A percentile compares a stretch with the other conserved stretches of the same genome.
phyloP scores from a whole-genome alignment of 768 basidiomycete genomes.

The Hericium erinaceus region DNA sequence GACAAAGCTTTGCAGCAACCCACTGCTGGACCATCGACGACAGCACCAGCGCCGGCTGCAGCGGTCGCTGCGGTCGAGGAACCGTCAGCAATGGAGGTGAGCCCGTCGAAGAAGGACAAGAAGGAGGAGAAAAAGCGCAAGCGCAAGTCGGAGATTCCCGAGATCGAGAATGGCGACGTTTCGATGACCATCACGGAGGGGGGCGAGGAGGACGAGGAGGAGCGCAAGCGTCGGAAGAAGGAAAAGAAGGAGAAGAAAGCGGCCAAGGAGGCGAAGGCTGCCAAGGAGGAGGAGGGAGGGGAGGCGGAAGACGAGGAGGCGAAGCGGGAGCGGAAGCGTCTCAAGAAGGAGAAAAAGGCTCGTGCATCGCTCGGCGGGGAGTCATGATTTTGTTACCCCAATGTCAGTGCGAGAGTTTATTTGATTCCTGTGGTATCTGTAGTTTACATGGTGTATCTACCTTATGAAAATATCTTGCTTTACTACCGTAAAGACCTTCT shows the following conservation, averaged over 20 bases:
- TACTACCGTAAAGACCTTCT: neutral
- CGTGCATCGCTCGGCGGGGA: slow-evolving; percentile 30
- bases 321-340: slow-evolving; percentile 49
- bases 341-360: slow-evolving; percentile 64
- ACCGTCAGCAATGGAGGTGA: slow-evolving; percentile 22
- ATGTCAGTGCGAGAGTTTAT: neutral
- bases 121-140: slow-evolving; percentile 86
- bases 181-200: slow-evolving; percentile 30
- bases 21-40: slow-evolving; percentile 28
- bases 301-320: slow-evolving; percentile 51
- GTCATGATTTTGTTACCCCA: slow-evolving; percentile 14
- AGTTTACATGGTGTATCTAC: neutral
- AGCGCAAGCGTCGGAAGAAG: slow-evolving; percentile 41
- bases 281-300: slow-evolving; percentile 46
- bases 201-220: slow-evolving; percentile 44
- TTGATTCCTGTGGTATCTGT: neutral
- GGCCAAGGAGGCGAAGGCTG: slow-evolving; percentile 25
- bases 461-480: neutral
- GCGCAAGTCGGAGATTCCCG: slow-evolving; percentile 56
- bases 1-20: slow-evolving; percentile 23
- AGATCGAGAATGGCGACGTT: slow-evolving; percentile 30
- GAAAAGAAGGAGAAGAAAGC: slow-evolving; percentile 28
- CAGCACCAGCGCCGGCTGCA: slow-evolving; percentile 12
- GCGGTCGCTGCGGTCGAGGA: slow-evolving; percentile 18
- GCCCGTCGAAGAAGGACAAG: slow-evolving; percentile 35